phyloP scores from a whole-genome alignment of 176 grass and related monocot genomes.

The Luzula sylvatica region DNA sequence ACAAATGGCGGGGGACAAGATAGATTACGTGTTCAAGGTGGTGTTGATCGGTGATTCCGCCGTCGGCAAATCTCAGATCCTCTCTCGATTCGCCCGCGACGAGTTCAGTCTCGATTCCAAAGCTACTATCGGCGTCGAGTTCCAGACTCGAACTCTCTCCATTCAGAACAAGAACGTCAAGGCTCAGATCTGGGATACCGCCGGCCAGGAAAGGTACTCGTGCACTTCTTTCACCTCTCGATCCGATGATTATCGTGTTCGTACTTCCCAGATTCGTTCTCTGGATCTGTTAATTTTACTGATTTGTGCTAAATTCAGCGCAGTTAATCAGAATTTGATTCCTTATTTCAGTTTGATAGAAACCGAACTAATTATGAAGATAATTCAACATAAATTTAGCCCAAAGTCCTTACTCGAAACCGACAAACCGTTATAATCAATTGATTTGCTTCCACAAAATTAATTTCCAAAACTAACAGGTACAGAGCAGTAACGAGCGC shows the following conservation, averaged over 20 bases:
- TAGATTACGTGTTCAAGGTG: constrained; percentile 97
- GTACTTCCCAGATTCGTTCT: not conserved
- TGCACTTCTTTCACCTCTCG: too few species aligned
- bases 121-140: constrained; percentile 92
- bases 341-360: not conserved
- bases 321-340: not conserved
- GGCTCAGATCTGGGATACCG: constrained; percentile 99
- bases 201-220: constrained; percentile 49
- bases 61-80: constrained; percentile 92
- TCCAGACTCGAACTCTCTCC: constrained; percentile 75
- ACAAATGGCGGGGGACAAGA: constrained; percentile 60
- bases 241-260: too few species aligned
- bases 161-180: constrained; percentile 69
- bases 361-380: too few species aligned
- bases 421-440: too few species aligned
- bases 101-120: constrained; percentile 97
- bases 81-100: constrained; percentile 86
- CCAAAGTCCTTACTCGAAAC: too few species aligned
- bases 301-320: not conserved
- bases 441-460: too few species aligned
- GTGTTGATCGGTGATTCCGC: constrained; percentile 91
- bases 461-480: constrained; percentile 18
- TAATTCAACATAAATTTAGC: too few species aligned
- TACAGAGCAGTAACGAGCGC: constrained; percentile 73
- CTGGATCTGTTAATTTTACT: not conserved